A percentile compares a stretch with the other conserved stretches of the same genome.
Evolutionary conservation across 164 flowering plant genomes (phyloP).

Genomic region (Nymphaea thermarum): DNA sequence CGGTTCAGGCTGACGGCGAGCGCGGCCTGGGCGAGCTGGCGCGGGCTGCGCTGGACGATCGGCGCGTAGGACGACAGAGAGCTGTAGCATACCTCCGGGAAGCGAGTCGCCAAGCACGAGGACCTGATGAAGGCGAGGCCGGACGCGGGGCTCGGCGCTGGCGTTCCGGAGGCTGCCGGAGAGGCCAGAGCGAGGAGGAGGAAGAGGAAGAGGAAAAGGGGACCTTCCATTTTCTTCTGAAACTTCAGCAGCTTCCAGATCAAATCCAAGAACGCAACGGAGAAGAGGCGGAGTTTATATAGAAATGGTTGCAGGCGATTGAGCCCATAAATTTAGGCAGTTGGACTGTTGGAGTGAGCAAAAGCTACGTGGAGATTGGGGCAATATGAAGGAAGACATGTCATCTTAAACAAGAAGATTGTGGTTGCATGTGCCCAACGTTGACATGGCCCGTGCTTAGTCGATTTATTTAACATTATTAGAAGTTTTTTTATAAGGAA

Average conservation of each 20-base stretch:
- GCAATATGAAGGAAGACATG: not conserved
- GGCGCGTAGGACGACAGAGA: slow-evolving; percentile 12
- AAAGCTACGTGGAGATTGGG: not conserved
- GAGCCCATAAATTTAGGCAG: not conserved
- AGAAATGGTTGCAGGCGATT: not conserved
- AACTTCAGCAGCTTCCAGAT: not conserved
- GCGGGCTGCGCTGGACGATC: slow-evolving; percentile 13
- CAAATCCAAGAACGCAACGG: not conserved
- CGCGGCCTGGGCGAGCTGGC: slow-evolving; percentile 19
- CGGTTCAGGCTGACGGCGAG: slow-evolving; percentile 14
- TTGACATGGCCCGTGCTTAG: no score
- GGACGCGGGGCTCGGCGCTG: not conserved
- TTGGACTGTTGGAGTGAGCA: not conserved
- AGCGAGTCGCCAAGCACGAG: slow-evolving; percentile 19
- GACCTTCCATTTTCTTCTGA: not conserved
- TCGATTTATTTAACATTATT: no score
- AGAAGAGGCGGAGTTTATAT: not conserved
- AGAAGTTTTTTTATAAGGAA: not conserved
- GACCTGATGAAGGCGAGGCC: slow-evolving; percentile 15
- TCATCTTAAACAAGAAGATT: no score
- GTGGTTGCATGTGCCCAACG: no score
- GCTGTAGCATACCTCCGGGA: slow-evolving; percentile 17
- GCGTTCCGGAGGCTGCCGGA: not conserved
- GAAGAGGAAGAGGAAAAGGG: not conserved
- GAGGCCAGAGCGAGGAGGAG: not conserved